A percentile compares a stretch with the other conserved stretches of the same genome.
Evolutionary conservation across 2,329 filamentous ascomycete species (phyloP).

Genomic region (Penicillium sp.): DNA sequence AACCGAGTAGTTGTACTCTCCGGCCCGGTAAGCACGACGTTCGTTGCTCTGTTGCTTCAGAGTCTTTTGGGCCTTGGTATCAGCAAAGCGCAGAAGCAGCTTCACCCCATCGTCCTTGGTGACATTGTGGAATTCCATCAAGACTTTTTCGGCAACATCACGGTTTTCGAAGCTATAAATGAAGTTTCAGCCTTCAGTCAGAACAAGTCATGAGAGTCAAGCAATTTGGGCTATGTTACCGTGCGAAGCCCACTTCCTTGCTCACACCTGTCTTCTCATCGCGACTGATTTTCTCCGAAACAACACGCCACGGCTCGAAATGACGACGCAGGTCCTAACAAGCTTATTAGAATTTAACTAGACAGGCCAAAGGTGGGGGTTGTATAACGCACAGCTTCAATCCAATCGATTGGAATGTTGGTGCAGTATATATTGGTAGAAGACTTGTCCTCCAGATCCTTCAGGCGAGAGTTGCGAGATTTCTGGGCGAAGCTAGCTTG

Average conservation of each 20-base stretch:
- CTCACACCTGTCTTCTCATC: slow-evolving; percentile 83
- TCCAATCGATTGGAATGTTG: slow-evolving; percentile 88
- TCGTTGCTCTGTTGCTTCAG: slow-evolving; percentile 95
- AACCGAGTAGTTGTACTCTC: slow-evolving; percentile 75
- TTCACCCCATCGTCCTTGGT: slow-evolving; percentile 77
- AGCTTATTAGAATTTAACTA: slow-evolving; percentile 54
- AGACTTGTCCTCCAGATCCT: slow-evolving; percentile 83
- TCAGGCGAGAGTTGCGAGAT: slow-evolving; percentile 96
- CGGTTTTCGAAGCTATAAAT: slow-evolving; percentile 76
- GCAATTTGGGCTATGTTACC: slow-evolving; percentile 54
- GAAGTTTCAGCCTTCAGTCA: slow-evolving; percentile 14
- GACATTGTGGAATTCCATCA: slow-evolving; percentile 79
- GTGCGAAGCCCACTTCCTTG: slow-evolving; percentile 94
- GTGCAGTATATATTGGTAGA: slow-evolving; percentile 99
- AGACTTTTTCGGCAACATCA: slow-evolving; percentile 85
- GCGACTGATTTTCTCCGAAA: slow-evolving; percentile 92
- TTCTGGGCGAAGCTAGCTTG: slow-evolving; percentile 98
- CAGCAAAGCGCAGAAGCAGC: slow-evolving; percentile 92
- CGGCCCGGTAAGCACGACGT: slow-evolving; percentile 90
- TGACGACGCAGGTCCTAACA: slow-evolving; percentile 69
- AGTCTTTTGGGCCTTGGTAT: slow-evolving; percentile 94
- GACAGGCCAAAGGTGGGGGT: background rate
- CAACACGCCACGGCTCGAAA: slow-evolving; percentile 60
- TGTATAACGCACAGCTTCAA: slow-evolving; percentile 69
- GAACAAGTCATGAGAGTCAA: slow-evolving; percentile 2